Percentiles rank a stretch among this genome's conserved stretches.
Evolutionary conservation across 1,139 yeast genomes (phyloP).

Genomic region (Hemisphaericaspora subhashii): DNA sequence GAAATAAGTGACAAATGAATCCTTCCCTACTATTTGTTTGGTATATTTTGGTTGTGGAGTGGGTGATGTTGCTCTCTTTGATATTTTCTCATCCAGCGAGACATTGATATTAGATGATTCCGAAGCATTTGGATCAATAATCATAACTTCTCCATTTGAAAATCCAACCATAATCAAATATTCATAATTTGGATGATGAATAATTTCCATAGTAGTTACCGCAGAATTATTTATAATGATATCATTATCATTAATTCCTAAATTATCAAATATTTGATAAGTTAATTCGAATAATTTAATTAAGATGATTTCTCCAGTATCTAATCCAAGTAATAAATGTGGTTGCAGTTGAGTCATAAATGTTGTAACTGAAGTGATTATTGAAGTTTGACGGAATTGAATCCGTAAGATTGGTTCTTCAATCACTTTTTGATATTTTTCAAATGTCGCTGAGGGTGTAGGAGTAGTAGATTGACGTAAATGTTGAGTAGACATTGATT

Average conservation of each 20-base stretch:
- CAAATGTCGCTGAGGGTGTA: constrained; percentile 4
- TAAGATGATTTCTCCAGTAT: constrained; percentile 34
- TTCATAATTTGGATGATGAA: constrained; percentile 32
- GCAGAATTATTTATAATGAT: constrained; percentile 16
- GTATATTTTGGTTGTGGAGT: constrained; percentile 17
- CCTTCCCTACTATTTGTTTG: constrained; percentile 33
- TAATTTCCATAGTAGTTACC: constrained; percentile 37
- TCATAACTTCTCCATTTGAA: constrained; percentile 42
- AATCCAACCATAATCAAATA: constrained; percentile 39
- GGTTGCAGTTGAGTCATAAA: constrained; percentile 26
- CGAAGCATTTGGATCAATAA: constrained; percentile 30
- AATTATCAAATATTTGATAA: constrained; percentile 28
- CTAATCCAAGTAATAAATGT: constrained; percentile 35
- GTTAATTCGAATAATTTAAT: constrained; percentile 30
- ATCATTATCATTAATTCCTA: constrained; percentile 18
- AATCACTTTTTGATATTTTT: constrained; percentile 22
- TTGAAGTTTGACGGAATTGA: constrained; percentile 24
- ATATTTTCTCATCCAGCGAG: constrained; percentile 5
- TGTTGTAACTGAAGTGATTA: constrained; percentile 33
- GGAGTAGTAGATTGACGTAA: constrained; percentile 1
- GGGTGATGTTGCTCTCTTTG: constrained; percentile 7
- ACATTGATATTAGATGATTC: constrained; percentile 9
- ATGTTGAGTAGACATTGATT: constrained; percentile 2
- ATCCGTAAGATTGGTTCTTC: constrained; percentile 39
- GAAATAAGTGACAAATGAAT: constrained; percentile 38